Conservation (phyloP, 2,329 filamentous ascomycete species). For the Hymenoscyphus repandus region DNA sequence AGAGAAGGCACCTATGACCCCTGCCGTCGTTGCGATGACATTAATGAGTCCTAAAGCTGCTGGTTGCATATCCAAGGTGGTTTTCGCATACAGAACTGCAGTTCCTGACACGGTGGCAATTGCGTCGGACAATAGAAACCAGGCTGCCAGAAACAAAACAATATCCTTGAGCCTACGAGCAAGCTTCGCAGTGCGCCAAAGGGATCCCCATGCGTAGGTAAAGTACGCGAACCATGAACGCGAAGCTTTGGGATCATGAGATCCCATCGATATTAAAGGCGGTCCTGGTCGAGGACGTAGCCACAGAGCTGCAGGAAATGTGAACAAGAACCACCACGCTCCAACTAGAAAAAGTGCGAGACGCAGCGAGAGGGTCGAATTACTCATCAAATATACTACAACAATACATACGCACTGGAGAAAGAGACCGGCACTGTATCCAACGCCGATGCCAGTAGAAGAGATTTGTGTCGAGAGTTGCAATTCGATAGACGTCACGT, state of each 20-base stretch:
- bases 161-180: constrained; percentile 70
- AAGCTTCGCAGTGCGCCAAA: constrained; percentile 73
- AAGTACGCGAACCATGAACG: constrained; percentile 67
- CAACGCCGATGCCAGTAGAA: constrained; percentile 86
- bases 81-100: constrained; percentile 93
- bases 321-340: constrained; percentile 89
- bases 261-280: constrained; percentile 48
- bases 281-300: constrained; percentile 84
- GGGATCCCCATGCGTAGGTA: constrained; percentile 76
- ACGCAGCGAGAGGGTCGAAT: constrained; percentile 78
- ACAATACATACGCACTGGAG: constrained; percentile 78
- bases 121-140: constrained; percentile 92
- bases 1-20: constrained; percentile 81
- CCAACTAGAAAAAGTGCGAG: constrained; percentile 85
- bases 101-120: constrained; percentile 94
- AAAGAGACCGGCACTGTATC: constrained; percentile 81
- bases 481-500: constrained; percentile 60
- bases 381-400: constrained; percentile 66
- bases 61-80: constrained; percentile 81
- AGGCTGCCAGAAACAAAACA: constrained; percentile 74
- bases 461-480: constrained; percentile 86
- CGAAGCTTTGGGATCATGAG: constrained; percentile 25
- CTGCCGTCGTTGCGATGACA: constrained; percentile 79
- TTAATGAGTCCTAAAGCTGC: constrained; percentile 88
- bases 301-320: constrained; percentile 82